Evolutionary conservation across 2,329 filamentous ascomycete species (phyloP).

Genomic region (Xenoacremonium recifei): DNA sequence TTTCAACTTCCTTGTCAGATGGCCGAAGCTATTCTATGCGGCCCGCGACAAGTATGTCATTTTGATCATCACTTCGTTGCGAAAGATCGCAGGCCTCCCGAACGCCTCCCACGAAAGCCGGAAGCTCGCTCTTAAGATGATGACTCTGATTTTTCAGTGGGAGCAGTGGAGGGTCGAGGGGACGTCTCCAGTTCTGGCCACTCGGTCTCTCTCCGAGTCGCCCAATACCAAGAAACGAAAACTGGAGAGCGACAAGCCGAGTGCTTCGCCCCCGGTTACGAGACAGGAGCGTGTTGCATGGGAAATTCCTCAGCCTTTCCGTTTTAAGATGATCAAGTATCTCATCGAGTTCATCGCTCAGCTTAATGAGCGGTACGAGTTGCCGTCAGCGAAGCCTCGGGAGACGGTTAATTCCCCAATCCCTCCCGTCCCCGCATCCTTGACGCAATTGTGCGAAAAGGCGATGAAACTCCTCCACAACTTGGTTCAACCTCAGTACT

Average conservation of each 20-base stretch:
- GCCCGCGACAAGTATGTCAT: conserved; percentile 87
- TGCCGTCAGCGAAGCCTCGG: conserved; percentile 67
- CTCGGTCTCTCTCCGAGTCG: conserved; percentile 58
- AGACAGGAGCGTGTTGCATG: conserved; percentile 61
- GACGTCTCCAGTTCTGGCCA: conserved; percentile 22
- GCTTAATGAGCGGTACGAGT: conserved; percentile 78
- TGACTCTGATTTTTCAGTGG: conserved; percentile 90
- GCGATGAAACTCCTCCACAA: conserved; percentile 79
- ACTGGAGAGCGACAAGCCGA: conserved; percentile 61
- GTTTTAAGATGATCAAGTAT: conserved; percentile 87
- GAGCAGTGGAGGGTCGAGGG: conserved; percentile 76
- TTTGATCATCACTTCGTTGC: conserved; percentile 82
- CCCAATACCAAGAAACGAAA: conserved; percentile 74
- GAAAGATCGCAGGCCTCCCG: conserved; percentile 81
- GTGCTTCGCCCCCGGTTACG: conserved; percentile 53
- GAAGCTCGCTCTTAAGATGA: conserved; percentile 85
- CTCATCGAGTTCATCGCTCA: conserved; percentile 93
- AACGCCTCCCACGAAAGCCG: conserved; percentile 89
- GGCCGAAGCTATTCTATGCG: conserved; percentile 92
- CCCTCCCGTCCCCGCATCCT: conserved; percentile 48
- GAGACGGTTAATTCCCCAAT: conserved; percentile 47
- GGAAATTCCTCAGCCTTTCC: conserved; percentile 62
- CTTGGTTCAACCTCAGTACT: conserved; percentile 81
- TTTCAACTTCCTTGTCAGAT: conserved; percentile 92
- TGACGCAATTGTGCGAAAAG: conserved; percentile 81